Evolutionary conservation across 345 rosid species (phyloP), one percentile per base, ranked within the genome.

Genomic region (Populus ilicifolia): DNA sequence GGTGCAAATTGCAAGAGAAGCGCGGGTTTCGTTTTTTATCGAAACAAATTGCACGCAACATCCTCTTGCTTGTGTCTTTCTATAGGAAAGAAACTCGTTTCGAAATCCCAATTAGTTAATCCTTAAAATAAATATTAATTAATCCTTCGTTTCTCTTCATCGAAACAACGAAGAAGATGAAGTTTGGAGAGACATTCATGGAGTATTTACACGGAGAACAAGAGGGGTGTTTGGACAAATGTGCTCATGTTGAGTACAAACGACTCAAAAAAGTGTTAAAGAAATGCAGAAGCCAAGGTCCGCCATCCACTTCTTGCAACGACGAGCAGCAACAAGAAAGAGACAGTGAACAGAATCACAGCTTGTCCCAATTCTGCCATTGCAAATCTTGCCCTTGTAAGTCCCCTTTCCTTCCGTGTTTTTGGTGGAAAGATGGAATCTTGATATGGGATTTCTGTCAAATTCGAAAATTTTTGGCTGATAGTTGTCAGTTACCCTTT

Each of bases 111-210:
- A 0, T 20, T 20, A 67, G 3, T 43, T 43, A 12, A 43, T 41
- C 46, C 3, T 43, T 43, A 11, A 43, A 11, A 43, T 43, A 11
- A 43, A 11, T 43, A 43, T 43, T 43, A 43, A 10, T 36, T 3
- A 11, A 43, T 43, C 14, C 46, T 2, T 43, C 12, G 46, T 43
- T 25, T 29, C 8, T 30, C 8, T 70, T 63, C 67, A 3, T 63
- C 33, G 18, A 16, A 25, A 43, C 12, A 43, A 43, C 11, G 46
- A 35, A 62, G 76, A 85, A 64, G 78, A 92, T 96, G 99, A 96
- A 93, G 85, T 96, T 93, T 82, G 99, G 96, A 63, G 99, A 91
- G 79, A 87, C 92, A 36, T 96, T 91, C 61, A 85, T 77, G 77
- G 94, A 92, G 84, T 93, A 90, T 80, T 72, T 91, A 77, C 93